Conservation (phyloP, 176 grass and related monocot species). For the bread wheat (Triticum aestivum) region DNA sequence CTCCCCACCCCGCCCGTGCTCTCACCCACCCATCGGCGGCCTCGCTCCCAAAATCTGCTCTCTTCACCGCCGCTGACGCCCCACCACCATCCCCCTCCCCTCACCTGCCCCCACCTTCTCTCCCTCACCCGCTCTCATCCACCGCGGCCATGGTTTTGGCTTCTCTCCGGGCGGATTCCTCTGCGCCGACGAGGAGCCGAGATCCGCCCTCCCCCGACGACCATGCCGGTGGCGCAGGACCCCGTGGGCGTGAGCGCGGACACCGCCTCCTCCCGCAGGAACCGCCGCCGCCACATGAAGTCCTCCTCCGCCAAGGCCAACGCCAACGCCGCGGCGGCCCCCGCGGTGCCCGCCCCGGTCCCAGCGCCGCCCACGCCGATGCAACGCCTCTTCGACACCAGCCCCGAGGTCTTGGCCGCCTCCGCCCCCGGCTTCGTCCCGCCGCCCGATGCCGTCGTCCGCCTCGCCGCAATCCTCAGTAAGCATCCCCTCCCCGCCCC, state of each 20-base stretch:
- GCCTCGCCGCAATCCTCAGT: constrained; percentile 54
- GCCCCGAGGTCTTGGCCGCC: background rate
- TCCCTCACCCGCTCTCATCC: too few relatives aligned
- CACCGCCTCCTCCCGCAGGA: constrained; percentile 28
- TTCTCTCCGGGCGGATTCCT: too few relatives aligned
- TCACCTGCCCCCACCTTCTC: too few relatives aligned
- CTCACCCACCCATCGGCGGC: too few relatives aligned
- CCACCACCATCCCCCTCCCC: too few relatives aligned
- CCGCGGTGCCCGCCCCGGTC: background rate
- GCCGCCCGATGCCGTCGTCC: constrained; percentile 43
- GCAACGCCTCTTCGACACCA: too few relatives aligned
- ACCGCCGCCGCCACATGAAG: constrained; percentile 37
- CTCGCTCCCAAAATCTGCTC: too few relatives aligned
- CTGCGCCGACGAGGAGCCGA: background rate
- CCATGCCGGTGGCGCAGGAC: constrained; percentile 39
- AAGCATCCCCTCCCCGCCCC: background rate
- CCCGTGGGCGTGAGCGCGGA: background rate
- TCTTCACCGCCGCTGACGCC: too few relatives aligned
- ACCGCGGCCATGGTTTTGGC: too few relatives aligned
- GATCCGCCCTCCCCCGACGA: background rate
- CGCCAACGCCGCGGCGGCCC: background rate
- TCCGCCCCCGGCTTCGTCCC: constrained; percentile 54
- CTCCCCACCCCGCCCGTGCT: too few relatives aligned
- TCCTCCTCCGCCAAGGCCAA: background rate
- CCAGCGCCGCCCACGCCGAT: too few relatives aligned